A percentile compares a stretch with the other conserved stretches of the same genome.
phyloP scores from a whole-genome alignment of 352 stramenopile species.

The Lagenidium sp. region DNA sequence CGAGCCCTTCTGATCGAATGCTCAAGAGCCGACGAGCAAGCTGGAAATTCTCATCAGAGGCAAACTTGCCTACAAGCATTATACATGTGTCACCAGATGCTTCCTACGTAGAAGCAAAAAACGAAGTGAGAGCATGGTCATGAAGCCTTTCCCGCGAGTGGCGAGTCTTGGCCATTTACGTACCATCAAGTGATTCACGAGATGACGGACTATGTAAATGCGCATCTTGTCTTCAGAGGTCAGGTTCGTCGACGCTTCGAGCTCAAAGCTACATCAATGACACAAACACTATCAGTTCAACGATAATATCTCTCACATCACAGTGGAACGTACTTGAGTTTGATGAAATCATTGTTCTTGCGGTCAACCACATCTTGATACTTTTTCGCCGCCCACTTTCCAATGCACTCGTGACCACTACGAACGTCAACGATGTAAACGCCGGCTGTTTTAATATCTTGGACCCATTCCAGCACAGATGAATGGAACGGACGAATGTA shows the following conservation, averaged over 20 bases:
- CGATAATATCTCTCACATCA: slow-evolving; percentile 1
- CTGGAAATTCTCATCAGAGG: slow-evolving; percentile 60
- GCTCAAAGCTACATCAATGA: slow-evolving; percentile 30
- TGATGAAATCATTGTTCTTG: slow-evolving; percentile 51
- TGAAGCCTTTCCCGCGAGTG: too few relatives aligned
- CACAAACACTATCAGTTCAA: not conserved
- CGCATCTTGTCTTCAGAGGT: slow-evolving; percentile 24
- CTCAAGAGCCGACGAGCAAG: slow-evolving; percentile 42
- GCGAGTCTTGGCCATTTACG: too few relatives aligned
- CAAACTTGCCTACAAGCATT: slow-evolving; percentile 35
- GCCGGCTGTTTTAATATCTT: slow-evolving; percentile 35
- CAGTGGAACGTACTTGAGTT: slow-evolving; percentile 44
- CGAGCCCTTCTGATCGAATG: slow-evolving; percentile 45
- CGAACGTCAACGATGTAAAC: slow-evolving; percentile 40
- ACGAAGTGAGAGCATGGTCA: not conserved
- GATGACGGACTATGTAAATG: slow-evolving; percentile 71
- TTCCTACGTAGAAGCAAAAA: slow-evolving; percentile 22
- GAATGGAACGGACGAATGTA: slow-evolving; percentile 62
- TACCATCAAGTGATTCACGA: slow-evolving; percentile 69
- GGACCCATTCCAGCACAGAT: slow-evolving; percentile 64
- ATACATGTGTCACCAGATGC: slow-evolving; percentile 43
- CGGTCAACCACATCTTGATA: slow-evolving; percentile 34
- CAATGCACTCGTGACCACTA: slow-evolving; percentile 51
- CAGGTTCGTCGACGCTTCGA: slow-evolving; percentile 27
- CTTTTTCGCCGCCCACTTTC: slow-evolving; percentile 42